A percentile compares a stretch with the other conserved stretches of the same genome.
These are phyloP conservation scores for Botrytis fragariae DNA, from an alignment of 2,329 filamentous ascomycete species.

Conservation along the genomic window DNA sequence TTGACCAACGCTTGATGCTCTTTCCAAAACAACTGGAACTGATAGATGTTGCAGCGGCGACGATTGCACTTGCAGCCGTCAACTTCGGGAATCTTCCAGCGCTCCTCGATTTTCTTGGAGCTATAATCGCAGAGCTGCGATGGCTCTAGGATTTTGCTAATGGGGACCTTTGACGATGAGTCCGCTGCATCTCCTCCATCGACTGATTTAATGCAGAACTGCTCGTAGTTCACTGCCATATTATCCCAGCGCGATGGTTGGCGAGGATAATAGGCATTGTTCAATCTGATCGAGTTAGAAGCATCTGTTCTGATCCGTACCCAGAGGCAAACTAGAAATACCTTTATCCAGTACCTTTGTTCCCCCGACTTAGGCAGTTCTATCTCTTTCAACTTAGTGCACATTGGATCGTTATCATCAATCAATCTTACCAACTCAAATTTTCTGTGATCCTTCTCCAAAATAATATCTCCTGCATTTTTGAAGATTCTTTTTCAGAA, in stretches of 20 bases:
- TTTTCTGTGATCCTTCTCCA: neutral
- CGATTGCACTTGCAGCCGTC: neutral
- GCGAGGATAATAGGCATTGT: neutral
- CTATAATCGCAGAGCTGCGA: too few relatives aligned
- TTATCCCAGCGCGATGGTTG: neutral
- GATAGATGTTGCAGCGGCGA: neutral
- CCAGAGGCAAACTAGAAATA: neutral
- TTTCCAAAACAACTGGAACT: neutral
- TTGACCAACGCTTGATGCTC: neutral
- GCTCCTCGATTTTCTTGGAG: too few relatives aligned
- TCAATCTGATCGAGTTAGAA: neutral
- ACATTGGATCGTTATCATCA: neutral
- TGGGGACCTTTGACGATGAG: too few relatives aligned
- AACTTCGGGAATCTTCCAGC: neutral
- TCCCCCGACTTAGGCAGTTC: neutral
- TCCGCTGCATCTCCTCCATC: neutral
- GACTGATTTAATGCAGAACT: neutral
- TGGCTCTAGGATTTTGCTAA: neutral
- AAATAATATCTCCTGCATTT: neutral
- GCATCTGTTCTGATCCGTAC: neutral
- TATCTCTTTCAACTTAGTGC: neutral
- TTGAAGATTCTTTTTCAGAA: neutral
- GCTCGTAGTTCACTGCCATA: neutral
- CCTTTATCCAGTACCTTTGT: neutral
- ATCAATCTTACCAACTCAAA: neutral